Evolutionary conservation across 441 rosid genomes (phyloP), one percentile per base, ranked within the genome.

Genomic region (Macaranga tanarius): DNA sequence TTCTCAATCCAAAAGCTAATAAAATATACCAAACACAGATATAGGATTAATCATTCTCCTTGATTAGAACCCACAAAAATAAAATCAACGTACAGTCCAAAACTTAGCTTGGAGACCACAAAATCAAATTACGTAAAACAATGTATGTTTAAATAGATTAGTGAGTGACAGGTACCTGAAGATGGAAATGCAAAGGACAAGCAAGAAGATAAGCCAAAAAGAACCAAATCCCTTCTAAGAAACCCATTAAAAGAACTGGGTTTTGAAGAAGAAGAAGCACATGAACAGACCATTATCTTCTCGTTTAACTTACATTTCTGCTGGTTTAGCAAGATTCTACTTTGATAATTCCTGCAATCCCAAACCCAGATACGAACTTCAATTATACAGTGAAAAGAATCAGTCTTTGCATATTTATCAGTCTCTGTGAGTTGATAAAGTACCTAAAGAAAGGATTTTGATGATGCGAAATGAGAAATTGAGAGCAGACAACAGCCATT

Each of bases 171-270:
- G 42, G 75, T 73, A 89, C 98, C 91, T 55, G 88, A 54, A 77
- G 78, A 42, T 13, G 89, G 90, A 3, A 88, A 73, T 76, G 79
- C 62, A 67, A 81, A 26, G 55, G 88, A 78, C 65, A 86, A 44
- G 2, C 94, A 86, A 76, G 90, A 84, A 78, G 91, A 87, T 67
- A 93, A 82, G 62, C 90, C 86, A 75, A 90, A 79, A 15, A 92
- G 65, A 76, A 87, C 31, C 78, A 94, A 83, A 73, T 87, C 90
- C 80, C 98, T 87, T 77, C 97, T 89, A 50, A 77, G 79, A 42
- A 91, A 7, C 71, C 85, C 85, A 15, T 60, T 75, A 47, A 63
- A 63, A 23, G 78, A 76, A 79, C 61, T 70, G 77, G 83, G 76
- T 56, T 78, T 86, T 59, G 70, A 64, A 34, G 72, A 73, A 34